These are phyloP conservation scores for Mallotus japonicus DNA, from an alignment of 441 rosid genomes.

Conservation along the genomic window DNA sequence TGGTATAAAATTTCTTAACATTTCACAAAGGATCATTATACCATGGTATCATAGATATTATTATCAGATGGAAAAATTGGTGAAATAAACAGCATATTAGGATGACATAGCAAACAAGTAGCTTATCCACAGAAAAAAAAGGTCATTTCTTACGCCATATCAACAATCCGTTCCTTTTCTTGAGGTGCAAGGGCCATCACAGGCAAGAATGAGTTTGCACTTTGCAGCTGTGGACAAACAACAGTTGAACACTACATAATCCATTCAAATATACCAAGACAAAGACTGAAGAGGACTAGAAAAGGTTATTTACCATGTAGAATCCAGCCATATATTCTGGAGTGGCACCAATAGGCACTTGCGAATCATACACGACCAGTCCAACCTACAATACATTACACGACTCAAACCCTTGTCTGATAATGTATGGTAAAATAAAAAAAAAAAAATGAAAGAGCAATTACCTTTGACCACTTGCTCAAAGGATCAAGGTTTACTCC, in stretches of 20 bases:
- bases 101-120: not conserved
- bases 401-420: not conserved
- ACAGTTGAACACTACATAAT: slow-evolving; percentile 6
- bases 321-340: slow-evolving; percentile 95
- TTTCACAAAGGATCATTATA: not conserved
- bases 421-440: not conserved
- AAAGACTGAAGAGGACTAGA: slow-evolving; percentile 7
- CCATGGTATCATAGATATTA: not conserved
- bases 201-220: slow-evolving; percentile 95
- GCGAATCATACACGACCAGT: slow-evolving; percentile 85
- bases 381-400: slow-evolving; percentile 61
- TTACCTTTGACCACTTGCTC: slow-evolving; percentile 97
- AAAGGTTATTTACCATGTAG: slow-evolving; percentile 56
- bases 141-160: slow-evolving; percentile 75
- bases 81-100: not conserved
- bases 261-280: slow-evolving; percentile 1
- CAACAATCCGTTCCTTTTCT: slow-evolving; percentile 84
- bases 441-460: not conserved
- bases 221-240: slow-evolving; percentile 62
- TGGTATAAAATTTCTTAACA: not conserved
- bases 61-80: not conserved
- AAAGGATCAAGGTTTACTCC: slow-evolving; percentile 92
- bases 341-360: slow-evolving; percentile 96
- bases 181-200: slow-evolving; percentile 99
- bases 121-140: no score